These are phyloP conservation scores for Cladophialophora chaetospira DNA, from an alignment of 2,329 filamentous ascomycete genomes.

Conservation along the genomic window DNA sequence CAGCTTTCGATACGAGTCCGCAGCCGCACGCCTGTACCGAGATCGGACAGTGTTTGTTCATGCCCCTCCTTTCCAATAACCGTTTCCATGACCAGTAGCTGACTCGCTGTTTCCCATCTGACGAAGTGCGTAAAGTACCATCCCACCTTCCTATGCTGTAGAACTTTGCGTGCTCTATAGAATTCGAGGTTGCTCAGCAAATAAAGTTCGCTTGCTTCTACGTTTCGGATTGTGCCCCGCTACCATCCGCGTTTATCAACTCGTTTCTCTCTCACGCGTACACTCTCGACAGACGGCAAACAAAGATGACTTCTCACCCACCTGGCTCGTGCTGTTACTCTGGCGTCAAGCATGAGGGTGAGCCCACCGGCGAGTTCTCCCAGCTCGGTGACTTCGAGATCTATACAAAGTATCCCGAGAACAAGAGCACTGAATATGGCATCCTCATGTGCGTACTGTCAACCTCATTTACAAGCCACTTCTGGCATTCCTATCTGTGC, in stretches of 20 bases:
- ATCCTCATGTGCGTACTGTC: slow-evolving; percentile 49
- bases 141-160: neutral
- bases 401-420: slow-evolving; percentile 58
- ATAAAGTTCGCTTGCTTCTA: neutral
- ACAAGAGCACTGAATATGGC: slow-evolving; percentile 56
- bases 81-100: neutral
- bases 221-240: neutral
- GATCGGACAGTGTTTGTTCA: neutral
- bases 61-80: neutral
- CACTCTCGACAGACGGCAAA: neutral
- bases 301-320: slow-evolving; percentile 55
- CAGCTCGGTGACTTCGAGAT: slow-evolving; percentile 52
- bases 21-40: neutral
- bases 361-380: slow-evolving; percentile 50
- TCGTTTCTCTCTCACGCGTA: neutral
- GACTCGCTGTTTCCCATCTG: neutral
- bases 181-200: neutral
- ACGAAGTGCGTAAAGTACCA: neutral
- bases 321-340: slow-evolving; percentile 41
- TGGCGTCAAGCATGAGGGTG: slow-evolving; percentile 54
- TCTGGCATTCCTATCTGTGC: too few species aligned
- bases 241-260: neutral
- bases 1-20: neutral
- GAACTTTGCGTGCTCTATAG: neutral
- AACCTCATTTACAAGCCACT: neutral